Evolutionary conservation across 1,284 basidiomycete genomes (phyloP), one percentile per base, ranked within the genome.

Genomic region (Caloboletus firmus): DNA sequence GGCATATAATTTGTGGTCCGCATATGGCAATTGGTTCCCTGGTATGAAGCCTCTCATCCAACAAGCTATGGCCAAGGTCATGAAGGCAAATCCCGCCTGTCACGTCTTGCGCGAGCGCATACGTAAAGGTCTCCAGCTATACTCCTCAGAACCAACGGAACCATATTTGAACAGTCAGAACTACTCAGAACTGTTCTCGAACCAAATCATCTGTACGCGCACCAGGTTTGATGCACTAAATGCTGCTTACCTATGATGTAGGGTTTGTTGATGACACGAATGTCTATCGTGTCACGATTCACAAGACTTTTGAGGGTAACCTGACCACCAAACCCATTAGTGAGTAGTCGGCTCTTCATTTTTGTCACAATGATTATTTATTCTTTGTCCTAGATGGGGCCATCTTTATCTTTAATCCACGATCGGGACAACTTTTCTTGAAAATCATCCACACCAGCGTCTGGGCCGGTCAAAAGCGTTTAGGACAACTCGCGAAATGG

Each of bases 391-490:
- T 58, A 89, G 87, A 99, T 72, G 96, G 96, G 57, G 96, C 95
- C 20, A 98, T 99, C 77, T 98, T 99, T 79, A 99, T 99, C 71
- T 97, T 99, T 81, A 99, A 99, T 76, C 97, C 97, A 61, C 88
- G 97, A 55, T 98, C 97, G 15, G 97, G 97, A 32, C 97, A 99
- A 69, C 77, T 99, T 22, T 99, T 99, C 86, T 75, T 99, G 71
- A 99, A 99, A 79, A 90, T 99, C 72, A 99, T 99, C 63, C 97
- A 99, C 74, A 99, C 96, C 0, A 98, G 95, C 62, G 96, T 99
- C 13, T 99, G 97, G 97, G 96, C 96, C 44, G 96, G 97, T 67
- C 97, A 99, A 74, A 99, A 99, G 76, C 97, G 97, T 88, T 85
- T 99, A 42, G 97, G 97, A 61, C 97, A 99, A 74, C 82, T 99